phyloP scores from a whole-genome alignment of 2,329 filamentous ascomycete species.

The Cladophialophora chaetospira region DNA sequence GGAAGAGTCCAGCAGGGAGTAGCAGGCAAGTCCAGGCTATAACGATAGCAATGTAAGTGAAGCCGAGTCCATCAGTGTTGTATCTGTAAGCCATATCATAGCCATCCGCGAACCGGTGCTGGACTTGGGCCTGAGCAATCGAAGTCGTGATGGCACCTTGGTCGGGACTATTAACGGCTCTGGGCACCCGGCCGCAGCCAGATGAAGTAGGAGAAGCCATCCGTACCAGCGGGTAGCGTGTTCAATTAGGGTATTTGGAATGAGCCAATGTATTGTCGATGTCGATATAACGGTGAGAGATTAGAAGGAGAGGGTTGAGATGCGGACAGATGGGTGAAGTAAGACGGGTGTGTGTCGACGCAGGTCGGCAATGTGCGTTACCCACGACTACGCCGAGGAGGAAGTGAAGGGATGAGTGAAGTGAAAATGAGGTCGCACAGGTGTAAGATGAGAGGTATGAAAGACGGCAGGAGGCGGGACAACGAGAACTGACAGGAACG shows the following conservation, averaged over 20 bases:
- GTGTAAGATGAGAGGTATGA: conserved; percentile 6
- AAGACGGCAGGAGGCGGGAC: conserved; percentile 12
- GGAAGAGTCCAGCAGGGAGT: conserved; percentile 37
- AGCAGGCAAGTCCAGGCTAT: conserved; percentile 40
- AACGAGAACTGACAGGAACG: conserved; percentile 6
- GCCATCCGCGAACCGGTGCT: conserved; percentile 20
- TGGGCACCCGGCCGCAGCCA: conserved; percentile 16
- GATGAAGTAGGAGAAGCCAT: conserved; percentile 25
- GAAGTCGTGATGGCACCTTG: conserved; percentile 1
- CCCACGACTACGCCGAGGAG: conserved; percentile 1
- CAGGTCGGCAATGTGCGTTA: conserved; percentile 14
- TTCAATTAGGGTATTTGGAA: conserved; percentile 19
- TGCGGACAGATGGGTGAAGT: conserved; percentile 23
- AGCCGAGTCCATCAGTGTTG: conserved; percentile 34
- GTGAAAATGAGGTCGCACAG: conserved; percentile 17
- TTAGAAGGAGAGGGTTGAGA: conserved; percentile 21
- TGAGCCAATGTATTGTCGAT: conserved; percentile 4
- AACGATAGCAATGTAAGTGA: conserved; percentile 31
- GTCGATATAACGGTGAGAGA: conserved; percentile 19
- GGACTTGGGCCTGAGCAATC: not conserved
- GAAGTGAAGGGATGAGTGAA: conserved; percentile 5
- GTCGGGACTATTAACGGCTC: conserved; percentile 19
- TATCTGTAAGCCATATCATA: conserved; percentile 31
- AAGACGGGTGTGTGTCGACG: conserved; percentile 22
- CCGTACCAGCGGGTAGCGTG: conserved; percentile 27